Evolutionary conservation across 208 protist species (phyloP).

Genomic region (Acanthamoeba divionensis): DNA sequence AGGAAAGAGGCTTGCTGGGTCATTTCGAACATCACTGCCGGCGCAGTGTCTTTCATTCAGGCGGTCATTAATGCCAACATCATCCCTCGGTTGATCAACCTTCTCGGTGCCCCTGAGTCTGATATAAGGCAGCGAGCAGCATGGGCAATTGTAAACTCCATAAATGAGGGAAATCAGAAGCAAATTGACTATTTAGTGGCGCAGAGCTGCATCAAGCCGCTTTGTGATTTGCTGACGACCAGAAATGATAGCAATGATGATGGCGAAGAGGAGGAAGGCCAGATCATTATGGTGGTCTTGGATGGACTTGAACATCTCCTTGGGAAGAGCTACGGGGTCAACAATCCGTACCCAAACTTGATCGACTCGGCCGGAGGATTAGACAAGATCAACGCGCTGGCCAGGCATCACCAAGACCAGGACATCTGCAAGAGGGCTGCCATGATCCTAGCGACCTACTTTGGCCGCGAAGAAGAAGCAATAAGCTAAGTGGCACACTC

Average conservation of each 20-base stretch:
- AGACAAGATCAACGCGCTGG: conserved; percentile 90
- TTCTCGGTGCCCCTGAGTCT: conserved; percentile 86
- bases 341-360: conserved; percentile 76
- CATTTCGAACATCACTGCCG: conserved; percentile 98
- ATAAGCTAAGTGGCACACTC: too few relatives aligned
- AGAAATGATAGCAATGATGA: conserved; percentile 81
- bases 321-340: background rate
- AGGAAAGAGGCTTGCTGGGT: conserved; percentile 98
- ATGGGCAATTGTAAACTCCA: conserved; percentile 95
- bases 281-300: conserved; percentile 90
- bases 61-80: conserved; percentile 83
- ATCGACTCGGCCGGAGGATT: conserved; percentile 92
- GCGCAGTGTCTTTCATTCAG: conserved; percentile 89
- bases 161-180: conserved; percentile 85
- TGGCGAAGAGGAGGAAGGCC: too few relatives aligned
- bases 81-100: conserved; percentile 87
- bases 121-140: conserved; percentile 97
- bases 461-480: conserved; percentile 5
- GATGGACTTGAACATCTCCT: conserved; percentile 96
- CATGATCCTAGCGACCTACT: conserved; percentile 81
- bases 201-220: conserved; percentile 82
- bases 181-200: conserved; percentile 89
- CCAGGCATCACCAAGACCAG: conserved; percentile 87
- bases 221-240: conserved; percentile 88
- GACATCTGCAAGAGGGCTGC: conserved; percentile 92